phyloP scores from a whole-genome alignment of 139 green algal genomes.

The Asterochloris sp. region DNA sequence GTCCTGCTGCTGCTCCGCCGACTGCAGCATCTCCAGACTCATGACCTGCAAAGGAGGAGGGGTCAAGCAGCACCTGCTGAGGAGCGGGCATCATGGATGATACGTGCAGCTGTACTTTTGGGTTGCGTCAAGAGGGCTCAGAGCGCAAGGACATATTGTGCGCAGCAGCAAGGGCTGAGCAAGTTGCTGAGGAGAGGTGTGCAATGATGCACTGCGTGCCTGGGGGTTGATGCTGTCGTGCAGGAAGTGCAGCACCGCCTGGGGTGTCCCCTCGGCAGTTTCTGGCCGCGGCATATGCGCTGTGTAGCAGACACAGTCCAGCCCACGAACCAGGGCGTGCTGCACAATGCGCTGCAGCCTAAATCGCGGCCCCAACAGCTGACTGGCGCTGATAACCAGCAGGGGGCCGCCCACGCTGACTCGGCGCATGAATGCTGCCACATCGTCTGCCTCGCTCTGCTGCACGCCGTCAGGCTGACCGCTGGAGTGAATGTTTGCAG shows the following conservation, averaged over 20 bases:
- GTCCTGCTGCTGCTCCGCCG: not conserved
- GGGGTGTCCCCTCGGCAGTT: too few species aligned
- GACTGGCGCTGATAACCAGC: too few species aligned
- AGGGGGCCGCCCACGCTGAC: too few species aligned
- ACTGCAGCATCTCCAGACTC: slow-evolving; percentile 1
- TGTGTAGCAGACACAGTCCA: slow-evolving; percentile 2
- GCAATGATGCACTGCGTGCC: not conserved
- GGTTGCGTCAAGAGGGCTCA: not conserved
- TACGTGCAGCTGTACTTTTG: not conserved
- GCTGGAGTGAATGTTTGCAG: too few species aligned
- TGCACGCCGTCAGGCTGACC: too few species aligned
- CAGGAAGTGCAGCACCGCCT: too few species aligned
- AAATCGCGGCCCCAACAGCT: not conserved
- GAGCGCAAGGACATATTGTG: not conserved
- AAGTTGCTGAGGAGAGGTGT: not conserved
- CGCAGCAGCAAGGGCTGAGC: not conserved
- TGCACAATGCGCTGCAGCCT: slow-evolving; percentile 12
- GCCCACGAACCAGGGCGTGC: slow-evolving; percentile 5
- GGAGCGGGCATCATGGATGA: not conserved
- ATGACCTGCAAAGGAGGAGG: not conserved
- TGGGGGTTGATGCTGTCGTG: too few species aligned
- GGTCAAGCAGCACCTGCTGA: not conserved
- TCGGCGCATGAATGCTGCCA: too few species aligned
- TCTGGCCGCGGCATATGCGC: too few species aligned
- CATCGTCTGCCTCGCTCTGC: too few species aligned